Conservation (phyloP, 331 rosid species). For the Dryas integrifolia region DNA sequence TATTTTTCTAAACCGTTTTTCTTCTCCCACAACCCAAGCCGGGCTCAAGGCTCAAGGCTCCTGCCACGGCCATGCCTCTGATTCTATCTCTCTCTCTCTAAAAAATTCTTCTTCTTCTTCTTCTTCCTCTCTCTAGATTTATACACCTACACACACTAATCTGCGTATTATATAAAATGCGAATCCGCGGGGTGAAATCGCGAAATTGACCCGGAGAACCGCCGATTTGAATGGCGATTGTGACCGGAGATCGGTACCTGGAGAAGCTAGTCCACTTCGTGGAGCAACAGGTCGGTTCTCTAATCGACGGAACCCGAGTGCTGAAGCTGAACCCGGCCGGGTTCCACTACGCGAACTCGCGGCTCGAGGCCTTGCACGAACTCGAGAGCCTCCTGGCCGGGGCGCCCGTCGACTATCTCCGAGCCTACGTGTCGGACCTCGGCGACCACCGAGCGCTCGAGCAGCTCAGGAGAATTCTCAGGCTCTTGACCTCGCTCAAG, state of each 20-base stretch:
- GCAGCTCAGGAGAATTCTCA: conserved; percentile 86
- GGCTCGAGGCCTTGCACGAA: conserved; percentile 85
- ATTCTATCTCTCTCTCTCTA: background rate
- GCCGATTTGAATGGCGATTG: conserved; percentile 60
- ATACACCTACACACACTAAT: too few relatives aligned
- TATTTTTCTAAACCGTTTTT: conserved; percentile 22
- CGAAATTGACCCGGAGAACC: conserved; percentile 21
- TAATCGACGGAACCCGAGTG: conserved; percentile 74
- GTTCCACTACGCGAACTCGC: conserved; percentile 79
- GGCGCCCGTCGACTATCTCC: conserved; percentile 90
- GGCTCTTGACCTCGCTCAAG: conserved; percentile 81
- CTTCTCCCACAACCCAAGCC: conserved; percentile 9
- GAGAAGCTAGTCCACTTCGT: conserved; percentile 84
- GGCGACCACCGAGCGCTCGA: conserved; percentile 99
- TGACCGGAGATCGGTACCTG: conserved; percentile 91
- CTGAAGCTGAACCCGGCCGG: conserved; percentile 91
- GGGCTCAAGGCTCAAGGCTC: background rate
- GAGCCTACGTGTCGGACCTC: conserved; percentile 93
- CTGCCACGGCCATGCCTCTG: background rate
- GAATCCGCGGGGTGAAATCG: conserved; percentile 26
- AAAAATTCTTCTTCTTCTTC: background rate
- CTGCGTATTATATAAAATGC: background rate
- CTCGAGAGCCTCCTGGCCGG: conserved; percentile 76
- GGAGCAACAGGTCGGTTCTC: conserved; percentile 61
- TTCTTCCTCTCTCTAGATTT: background rate